A percentile compares a stretch with the other conserved stretches of the same genome.
Evolutionary conservation across 192 early-diverging fungal genomes (phyloP).

Genomic region (Piromyces finnis): DNA sequence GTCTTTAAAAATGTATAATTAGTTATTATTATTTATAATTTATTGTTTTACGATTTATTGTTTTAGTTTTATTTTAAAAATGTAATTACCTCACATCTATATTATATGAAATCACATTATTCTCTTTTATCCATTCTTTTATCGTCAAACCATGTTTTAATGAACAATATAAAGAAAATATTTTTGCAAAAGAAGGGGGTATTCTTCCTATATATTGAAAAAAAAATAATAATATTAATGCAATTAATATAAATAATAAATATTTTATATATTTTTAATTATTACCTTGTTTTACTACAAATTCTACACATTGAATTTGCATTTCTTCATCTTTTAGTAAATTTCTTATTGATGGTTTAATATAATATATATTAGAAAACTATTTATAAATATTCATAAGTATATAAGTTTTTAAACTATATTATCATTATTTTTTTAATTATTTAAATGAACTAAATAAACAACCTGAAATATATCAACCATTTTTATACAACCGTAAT

Average conservation of each 20-base stretch:
- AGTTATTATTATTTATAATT: no score
- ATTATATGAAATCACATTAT: slow-evolving; percentile 36
- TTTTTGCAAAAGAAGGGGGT: slow-evolving; percentile 38
- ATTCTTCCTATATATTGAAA: slow-evolving; percentile 2
- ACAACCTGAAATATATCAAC: slow-evolving; percentile 68
- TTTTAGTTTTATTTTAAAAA: background rate
- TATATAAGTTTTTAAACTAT: background rate
- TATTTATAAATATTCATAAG: slow-evolving; percentile 7
- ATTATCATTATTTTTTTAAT: no score
- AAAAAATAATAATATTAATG: background rate
- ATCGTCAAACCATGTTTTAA: slow-evolving; percentile 62
- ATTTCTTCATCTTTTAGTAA: slow-evolving; percentile 40
- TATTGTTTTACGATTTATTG: no score
- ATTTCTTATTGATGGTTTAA: slow-evolving; percentile 37
- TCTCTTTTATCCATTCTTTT: slow-evolving; percentile 70
- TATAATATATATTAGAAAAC: slow-evolving; percentile 79
- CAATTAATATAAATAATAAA: slow-evolving; percentile 1
- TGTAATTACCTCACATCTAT: slow-evolving; percentile 56
- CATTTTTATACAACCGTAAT: slow-evolving; percentile 78
- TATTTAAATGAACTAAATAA: background rate
- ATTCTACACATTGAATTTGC: slow-evolving; percentile 59
- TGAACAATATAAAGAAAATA: slow-evolving; percentile 63
- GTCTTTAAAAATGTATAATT: slow-evolving; percentile 27
- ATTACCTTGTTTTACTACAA: slow-evolving; percentile 41
- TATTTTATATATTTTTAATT: no score